Percentiles rank a stretch among this genome's conserved stretches.
These are phyloP conservation scores for Fusarium sp. DNA, from an alignment of 2,329 filamentous ascomycete genomes.

Conservation along the genomic window DNA sequence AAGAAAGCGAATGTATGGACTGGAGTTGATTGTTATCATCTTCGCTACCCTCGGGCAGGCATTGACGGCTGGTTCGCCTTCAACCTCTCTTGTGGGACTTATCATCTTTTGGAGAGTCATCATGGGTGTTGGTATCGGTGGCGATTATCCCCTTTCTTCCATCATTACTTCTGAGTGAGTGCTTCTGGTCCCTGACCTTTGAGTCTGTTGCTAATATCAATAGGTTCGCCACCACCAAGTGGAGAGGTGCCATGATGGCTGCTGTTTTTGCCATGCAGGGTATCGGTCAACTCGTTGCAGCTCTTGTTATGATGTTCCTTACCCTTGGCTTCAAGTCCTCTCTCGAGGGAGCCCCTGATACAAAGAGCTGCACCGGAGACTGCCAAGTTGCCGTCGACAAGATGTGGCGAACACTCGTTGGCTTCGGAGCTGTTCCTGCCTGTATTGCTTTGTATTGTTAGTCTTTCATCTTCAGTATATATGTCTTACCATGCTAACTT, in stretches of 20 bases:
- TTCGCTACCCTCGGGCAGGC: conserved; percentile 80
- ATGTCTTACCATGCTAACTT: background rate
- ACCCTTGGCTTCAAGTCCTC: conserved; percentile 76
- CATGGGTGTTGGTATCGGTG: conserved; percentile 63
- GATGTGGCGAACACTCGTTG: conserved; percentile 87
- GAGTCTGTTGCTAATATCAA: background rate
- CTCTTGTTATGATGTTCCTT: conserved; percentile 80
- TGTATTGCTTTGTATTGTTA: conserved; percentile 78
- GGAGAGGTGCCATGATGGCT: conserved; percentile 88
- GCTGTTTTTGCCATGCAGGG: conserved; percentile 90
- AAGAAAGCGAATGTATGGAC: conserved; percentile 77
- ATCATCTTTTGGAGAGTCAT: conserved; percentile 86
- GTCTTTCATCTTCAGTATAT: no score
- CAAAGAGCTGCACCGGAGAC: conserved; percentile 62
- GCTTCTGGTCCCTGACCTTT: rapidly evolving
- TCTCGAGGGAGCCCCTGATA: conserved; percentile 62
- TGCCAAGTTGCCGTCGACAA: conserved; percentile 72
- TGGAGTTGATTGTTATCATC: conserved; percentile 84
- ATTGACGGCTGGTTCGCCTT: conserved; percentile 70
- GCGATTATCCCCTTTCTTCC: conserved; percentile 82
- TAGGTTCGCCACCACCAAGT: conserved; percentile 80
- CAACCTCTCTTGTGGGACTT: conserved; percentile 71
- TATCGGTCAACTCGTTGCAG: conserved; percentile 80
- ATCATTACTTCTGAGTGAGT: conserved; percentile 84
- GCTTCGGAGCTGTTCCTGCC: conserved; percentile 82